A percentile compares a stretch with the other conserved stretches of the same genome.
phyloP scores from a whole-genome alignment of 371 early-diverging fungal species.

The Quaeritorhiza haematococci region DNA sequence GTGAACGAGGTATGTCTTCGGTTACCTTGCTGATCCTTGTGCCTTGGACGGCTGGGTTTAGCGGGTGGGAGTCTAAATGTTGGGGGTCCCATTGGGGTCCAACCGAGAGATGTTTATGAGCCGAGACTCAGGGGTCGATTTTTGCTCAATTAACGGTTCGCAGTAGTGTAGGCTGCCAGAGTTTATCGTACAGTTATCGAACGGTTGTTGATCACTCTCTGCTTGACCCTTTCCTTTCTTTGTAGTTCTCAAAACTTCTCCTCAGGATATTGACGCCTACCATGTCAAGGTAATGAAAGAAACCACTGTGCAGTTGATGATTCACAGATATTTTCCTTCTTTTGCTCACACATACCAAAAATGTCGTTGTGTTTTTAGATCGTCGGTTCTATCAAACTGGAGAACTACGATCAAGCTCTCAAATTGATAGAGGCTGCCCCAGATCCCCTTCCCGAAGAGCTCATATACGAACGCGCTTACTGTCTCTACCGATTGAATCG shows the following conservation, averaged over 20 bases:
- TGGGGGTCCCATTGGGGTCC: no score
- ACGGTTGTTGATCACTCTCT: no score
- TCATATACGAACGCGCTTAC: conserved; percentile 63
- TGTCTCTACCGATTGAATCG: conserved; percentile 68
- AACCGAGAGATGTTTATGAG: background rate
- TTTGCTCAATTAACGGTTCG: background rate
- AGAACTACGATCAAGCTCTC: conserved; percentile 40
- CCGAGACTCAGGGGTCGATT: background rate
- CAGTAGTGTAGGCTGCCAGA: no score
- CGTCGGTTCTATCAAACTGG: conserved; percentile 65
- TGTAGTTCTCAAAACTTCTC: conserved; percentile 9
- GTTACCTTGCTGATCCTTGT: no score
- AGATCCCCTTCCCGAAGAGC: conserved; percentile 26
- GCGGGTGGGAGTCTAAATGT: no score
- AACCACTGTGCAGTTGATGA: background rate
- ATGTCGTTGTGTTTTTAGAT: no score
- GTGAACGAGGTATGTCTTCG: background rate
- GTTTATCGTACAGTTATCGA: no score
- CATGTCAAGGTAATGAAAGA: conserved; percentile 16
- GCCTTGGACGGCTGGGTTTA: no score
- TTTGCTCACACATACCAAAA: background rate
- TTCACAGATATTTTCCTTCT: background rate
- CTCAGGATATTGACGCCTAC: conserved; percentile 19
- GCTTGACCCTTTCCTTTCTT: background rate
- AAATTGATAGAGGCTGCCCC: background rate